Evolutionary conservation across 2,329 filamentous ascomycete species (phyloP).

Genomic region (Tolypocladium sp.): DNA sequence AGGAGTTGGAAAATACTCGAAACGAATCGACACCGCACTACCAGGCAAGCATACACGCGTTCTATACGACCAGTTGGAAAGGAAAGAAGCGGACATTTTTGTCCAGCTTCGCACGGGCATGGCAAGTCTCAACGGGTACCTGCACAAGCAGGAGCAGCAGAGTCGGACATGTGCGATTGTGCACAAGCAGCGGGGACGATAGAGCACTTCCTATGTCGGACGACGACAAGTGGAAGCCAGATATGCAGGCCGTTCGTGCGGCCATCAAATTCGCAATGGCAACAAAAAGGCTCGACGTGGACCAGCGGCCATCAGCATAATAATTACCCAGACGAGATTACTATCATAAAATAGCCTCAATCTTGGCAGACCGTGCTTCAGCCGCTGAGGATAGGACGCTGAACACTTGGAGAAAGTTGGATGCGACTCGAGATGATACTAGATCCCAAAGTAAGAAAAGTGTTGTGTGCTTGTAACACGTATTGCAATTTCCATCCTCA

Average conservation of each 20-base stretch:
- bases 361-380: slow-evolving; percentile 5
- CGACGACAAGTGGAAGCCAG: slow-evolving; percentile 1
- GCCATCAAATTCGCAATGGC: slow-evolving; percentile 5
- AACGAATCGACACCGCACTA: slow-evolving; percentile 3
- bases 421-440: no score
- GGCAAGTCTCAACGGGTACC: slow-evolving; percentile 2
- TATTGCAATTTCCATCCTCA: no score
- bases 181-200: slow-evolving; percentile 2
- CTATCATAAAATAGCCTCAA: slow-evolving; percentile 4
- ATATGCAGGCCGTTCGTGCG: slow-evolving; percentile 2
- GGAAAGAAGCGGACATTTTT: slow-evolving; percentile 2
- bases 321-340: background rate
- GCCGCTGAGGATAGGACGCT: slow-evolving; percentile 9
- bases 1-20: slow-evolving; percentile 4
- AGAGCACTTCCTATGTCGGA: slow-evolving; percentile 4
- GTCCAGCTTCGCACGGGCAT: slow-evolving; percentile 4
- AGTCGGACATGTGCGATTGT: slow-evolving; percentile 1
- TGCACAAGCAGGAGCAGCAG: slow-evolving; percentile 1
- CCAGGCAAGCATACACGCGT: slow-evolving; percentile 3
- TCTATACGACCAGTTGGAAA: slow-evolving; percentile 1
- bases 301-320: background rate
- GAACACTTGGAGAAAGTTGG: slow-evolving; percentile 9
- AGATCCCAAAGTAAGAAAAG: no score
- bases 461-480: no score
- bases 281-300: slow-evolving; percentile 1